These are phyloP conservation scores for Cairneyella variabilis DNA, from an alignment of 495 filamentous ascomycete species.

Conservation along the genomic window DNA sequence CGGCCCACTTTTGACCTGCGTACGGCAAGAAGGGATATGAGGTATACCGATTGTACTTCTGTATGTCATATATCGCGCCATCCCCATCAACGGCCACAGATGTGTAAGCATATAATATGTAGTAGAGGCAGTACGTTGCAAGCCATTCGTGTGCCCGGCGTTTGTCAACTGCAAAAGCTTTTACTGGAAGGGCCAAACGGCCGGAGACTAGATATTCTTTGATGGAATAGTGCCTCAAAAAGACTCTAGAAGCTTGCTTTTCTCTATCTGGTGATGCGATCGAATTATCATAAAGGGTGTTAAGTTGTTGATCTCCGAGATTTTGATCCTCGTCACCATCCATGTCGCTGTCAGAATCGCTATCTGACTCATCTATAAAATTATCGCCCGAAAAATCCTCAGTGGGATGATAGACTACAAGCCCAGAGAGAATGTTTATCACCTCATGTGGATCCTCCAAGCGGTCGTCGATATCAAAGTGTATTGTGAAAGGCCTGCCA, in stretches of 20 bases:
- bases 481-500: not conserved
- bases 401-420: not conserved
- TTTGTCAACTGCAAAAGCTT: not conserved
- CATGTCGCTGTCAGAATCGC: too few relatives aligned
- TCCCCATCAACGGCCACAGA: constrained; percentile 37
- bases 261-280: not conserved
- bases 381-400: too few relatives aligned
- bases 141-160: not conserved
- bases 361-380: too few relatives aligned
- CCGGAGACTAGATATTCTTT: constrained; percentile 31
- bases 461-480: not conserved
- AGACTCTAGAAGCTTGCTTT: constrained; percentile 1
- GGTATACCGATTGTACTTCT: too few relatives aligned
- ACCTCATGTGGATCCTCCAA: not conserved
- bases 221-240: constrained; percentile 35
- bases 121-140: not conserved
- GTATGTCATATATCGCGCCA: too few relatives aligned
- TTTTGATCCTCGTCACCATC: not conserved
- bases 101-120: not conserved
- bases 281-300: not conserved
- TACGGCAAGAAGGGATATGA: too few relatives aligned
- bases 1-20: too few relatives aligned
- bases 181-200: not conserved
- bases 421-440: not conserved
- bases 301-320: not conserved